Percentiles rank a stretch among this genome's conserved stretches.
phyloP scores from a whole-genome alignment of 1,139 yeast genomes.

The Suhomyces guaymorum region DNA sequence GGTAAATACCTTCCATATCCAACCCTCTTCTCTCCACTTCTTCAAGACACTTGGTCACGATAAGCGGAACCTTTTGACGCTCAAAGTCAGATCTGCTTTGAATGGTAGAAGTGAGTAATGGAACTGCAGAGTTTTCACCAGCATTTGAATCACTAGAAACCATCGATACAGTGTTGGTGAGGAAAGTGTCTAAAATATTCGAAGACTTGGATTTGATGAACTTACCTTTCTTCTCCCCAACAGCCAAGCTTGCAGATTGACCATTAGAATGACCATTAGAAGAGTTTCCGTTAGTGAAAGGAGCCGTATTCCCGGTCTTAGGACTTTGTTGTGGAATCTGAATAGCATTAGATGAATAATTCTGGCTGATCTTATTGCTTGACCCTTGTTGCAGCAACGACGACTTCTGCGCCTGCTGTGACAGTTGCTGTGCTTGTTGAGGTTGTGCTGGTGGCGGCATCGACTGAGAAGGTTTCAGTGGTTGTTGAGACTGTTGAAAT shows the following conservation, averaged over 20 bases:
- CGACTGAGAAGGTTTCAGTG: conserved; percentile 2
- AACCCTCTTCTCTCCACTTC: conserved; percentile 79
- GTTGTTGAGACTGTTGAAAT: conserved; percentile 1
- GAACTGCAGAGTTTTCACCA: conserved; percentile 17
- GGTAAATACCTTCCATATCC: conserved; percentile 80
- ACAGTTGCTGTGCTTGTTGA: background rate
- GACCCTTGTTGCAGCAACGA: conserved; percentile 1
- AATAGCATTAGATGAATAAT: conserved; percentile 18
- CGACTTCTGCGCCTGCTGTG: conserved; percentile 4
- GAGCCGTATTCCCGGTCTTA: background rate
- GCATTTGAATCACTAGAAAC: conserved; percentile 8
- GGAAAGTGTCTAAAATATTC: conserved; percentile 45
- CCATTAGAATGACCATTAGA: conserved; percentile 10
- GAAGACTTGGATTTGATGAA: conserved; percentile 50
- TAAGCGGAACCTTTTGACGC: conserved; percentile 61
- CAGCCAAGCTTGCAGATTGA: conserved; percentile 1
- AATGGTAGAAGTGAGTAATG: conserved; percentile 52
- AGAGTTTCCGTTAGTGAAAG: background rate
- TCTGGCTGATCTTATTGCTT: conserved; percentile 18
- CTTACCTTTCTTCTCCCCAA: conserved; percentile 16
- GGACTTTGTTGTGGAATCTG: conserved; percentile 16
- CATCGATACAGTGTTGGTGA: conserved; percentile 21
- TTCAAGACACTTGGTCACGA: conserved; percentile 69
- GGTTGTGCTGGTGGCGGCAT: conserved; percentile 2
- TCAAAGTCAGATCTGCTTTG: conserved; percentile 64